Percentiles rank a stretch among this genome's conserved stretches.
These are phyloP conservation scores for Suhomyces vadensis DNA, from an alignment of 805 yeast genomes.

Conservation along the genomic window DNA sequence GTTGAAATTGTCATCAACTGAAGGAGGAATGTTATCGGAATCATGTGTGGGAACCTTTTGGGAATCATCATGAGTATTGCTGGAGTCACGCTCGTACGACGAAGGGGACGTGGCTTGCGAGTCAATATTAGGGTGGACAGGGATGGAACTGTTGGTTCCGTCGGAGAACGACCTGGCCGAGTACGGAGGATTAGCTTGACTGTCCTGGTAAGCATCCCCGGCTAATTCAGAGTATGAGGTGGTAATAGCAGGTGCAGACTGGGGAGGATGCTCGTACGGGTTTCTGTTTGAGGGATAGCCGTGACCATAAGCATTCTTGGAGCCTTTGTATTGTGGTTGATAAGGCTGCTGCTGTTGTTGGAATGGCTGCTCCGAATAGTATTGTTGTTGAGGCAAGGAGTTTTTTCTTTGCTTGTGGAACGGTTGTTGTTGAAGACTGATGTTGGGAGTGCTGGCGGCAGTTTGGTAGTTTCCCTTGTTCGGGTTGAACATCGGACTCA, in stretches of 20 bases:
- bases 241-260: constrained; percentile 2
- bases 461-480: constrained; percentile 5
- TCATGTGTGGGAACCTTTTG: background rate
- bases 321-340: background rate
- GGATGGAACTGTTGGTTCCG: background rate
- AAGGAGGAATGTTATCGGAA: background rate
- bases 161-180: background rate
- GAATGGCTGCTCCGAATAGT: background rate
- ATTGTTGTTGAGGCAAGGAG: constrained; percentile 4
- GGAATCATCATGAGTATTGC: background rate
- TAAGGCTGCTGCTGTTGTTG: background rate
- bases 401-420: background rate
- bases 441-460: constrained; percentile 10
- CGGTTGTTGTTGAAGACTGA: constrained; percentile 5
- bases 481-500: constrained; percentile 5
- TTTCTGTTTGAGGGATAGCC: constrained; percentile 6
- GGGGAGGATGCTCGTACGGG: constrained; percentile 6
- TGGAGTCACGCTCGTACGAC: background rate
- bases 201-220: background rate
- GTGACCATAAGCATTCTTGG: constrained; percentile 2
- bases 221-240: background rate
- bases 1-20: constrained; percentile 12
- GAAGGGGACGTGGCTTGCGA: background rate
- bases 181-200: background rate
- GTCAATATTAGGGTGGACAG: background rate